phyloP scores from a whole-genome alignment of 805 yeast genomes.

The Kregervanrija delftensis region DNA sequence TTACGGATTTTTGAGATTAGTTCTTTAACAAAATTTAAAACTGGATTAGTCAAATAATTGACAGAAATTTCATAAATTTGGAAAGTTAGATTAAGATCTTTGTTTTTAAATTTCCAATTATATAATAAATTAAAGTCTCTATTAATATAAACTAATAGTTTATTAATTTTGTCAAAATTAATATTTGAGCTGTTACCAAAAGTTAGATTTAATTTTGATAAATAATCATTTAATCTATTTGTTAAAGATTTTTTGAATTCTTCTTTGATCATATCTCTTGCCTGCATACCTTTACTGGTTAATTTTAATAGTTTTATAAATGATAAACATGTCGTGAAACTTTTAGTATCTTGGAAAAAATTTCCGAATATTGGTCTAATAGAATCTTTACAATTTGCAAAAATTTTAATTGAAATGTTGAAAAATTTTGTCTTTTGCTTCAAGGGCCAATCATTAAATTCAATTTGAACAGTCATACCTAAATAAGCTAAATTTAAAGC shows the following conservation, averaged over 20 bases:
- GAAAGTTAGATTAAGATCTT: slow-evolving; percentile 15
- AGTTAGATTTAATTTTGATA: slow-evolving; percentile 8
- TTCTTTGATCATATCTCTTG: slow-evolving; percentile 8
- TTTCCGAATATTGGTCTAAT: slow-evolving; percentile 8
- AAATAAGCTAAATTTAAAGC: slow-evolving; percentile 20
- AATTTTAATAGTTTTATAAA: slow-evolving; percentile 16
- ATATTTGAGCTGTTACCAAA: slow-evolving; percentile 3
- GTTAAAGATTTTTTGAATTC: slow-evolving; percentile 8
- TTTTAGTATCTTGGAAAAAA: slow-evolving; percentile 16
- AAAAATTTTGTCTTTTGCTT: slow-evolving; percentile 10
- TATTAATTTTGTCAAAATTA: slow-evolving; percentile 11
- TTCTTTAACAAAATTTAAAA: slow-evolving; percentile 13
- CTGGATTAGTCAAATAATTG: slow-evolving; percentile 14
- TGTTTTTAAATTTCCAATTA: slow-evolving; percentile 21
- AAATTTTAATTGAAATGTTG: slow-evolving; percentile 11
- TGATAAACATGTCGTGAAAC: slow-evolving; percentile 16
- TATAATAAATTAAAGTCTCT: slow-evolving; percentile 19
- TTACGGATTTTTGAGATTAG: slow-evolving; percentile 10
- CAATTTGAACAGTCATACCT: slow-evolving; percentile 19
- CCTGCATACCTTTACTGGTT: slow-evolving; percentile 8
- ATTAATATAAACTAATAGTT: slow-evolving; percentile 13
- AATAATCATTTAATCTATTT: slow-evolving; percentile 8
- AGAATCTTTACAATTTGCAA: slow-evolving; percentile 7
- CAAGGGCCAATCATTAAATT: slow-evolving; percentile 22
- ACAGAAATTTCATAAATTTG: slow-evolving; percentile 15